Conservation (phyloP, 345 rosid species). For the Lenwebbia sp. region DNA sequence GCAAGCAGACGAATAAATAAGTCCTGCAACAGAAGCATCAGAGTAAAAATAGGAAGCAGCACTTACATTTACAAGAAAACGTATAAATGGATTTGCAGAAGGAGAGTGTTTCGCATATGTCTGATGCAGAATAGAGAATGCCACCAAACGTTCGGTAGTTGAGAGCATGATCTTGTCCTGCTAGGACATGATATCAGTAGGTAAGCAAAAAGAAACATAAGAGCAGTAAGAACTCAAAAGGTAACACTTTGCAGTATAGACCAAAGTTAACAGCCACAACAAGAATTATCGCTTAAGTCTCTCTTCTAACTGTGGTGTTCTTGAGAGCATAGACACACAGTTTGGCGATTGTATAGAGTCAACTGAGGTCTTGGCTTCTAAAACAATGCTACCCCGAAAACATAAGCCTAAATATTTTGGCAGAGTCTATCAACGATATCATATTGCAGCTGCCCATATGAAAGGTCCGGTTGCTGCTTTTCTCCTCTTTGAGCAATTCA, state of each 20-base stretch:
- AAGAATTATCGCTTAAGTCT: not conserved
- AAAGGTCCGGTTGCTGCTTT: not conserved
- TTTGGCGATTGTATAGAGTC: not conserved
- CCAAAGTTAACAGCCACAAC: not conserved
- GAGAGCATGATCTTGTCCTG: slow-evolving; percentile 52
- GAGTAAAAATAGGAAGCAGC: not conserved
- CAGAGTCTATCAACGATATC: not conserved
- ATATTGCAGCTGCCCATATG: not conserved
- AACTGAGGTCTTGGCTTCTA: not conserved
- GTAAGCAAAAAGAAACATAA: not conserved
- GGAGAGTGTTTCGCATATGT: slow-evolving; percentile 46
- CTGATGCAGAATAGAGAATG: slow-evolving; percentile 53
- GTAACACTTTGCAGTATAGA: not conserved
- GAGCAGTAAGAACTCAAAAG: not conserved
- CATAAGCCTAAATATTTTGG: not conserved
- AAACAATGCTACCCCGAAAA: not conserved
- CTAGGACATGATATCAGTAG: not conserved
- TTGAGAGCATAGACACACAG: not conserved
- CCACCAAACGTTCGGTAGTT: slow-evolving; percentile 61
- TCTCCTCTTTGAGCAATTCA: not conserved
- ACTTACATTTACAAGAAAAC: slow-evolving; percentile 48
- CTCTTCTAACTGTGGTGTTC: not conserved
- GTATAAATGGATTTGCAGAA: slow-evolving; percentile 52
- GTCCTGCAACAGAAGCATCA: not conserved
- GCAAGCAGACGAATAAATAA: not conserved